Evolutionary conservation across 2,329 filamentous ascomycete genomes (phyloP).

Genomic region (Ceratocystis variospora): DNA sequence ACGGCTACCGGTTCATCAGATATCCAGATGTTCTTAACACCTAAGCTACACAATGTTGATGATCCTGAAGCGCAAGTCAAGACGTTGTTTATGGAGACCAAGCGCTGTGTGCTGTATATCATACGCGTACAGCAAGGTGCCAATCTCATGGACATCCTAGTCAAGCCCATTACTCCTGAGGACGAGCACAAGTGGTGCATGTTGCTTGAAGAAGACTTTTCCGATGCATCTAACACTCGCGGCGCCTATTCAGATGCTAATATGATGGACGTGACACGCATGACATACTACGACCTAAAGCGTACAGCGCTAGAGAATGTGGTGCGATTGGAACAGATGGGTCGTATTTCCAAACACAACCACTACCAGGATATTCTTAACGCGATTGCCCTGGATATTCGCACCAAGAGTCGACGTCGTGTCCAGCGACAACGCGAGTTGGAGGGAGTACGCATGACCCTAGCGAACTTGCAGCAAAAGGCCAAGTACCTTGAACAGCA

Average conservation of each 20-base stretch:
- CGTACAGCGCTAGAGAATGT: slow-evolving; percentile 88
- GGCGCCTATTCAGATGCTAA: slow-evolving; percentile 84
- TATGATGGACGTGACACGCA: slow-evolving; percentile 75
- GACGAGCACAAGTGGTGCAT: slow-evolving; percentile 81
- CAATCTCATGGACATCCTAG: slow-evolving; percentile 88
- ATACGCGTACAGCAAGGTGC: slow-evolving; percentile 87
- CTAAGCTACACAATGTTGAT: slow-evolving; percentile 77
- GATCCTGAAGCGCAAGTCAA: slow-evolving; percentile 90
- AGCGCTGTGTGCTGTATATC: slow-evolving; percentile 92
- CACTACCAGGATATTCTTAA: slow-evolving; percentile 97
- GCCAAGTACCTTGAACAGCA: slow-evolving; percentile 88
- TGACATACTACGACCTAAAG: slow-evolving; percentile 87
- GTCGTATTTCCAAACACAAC: slow-evolving; percentile 79
- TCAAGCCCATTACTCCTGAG: slow-evolving; percentile 73
- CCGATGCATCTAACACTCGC: slow-evolving; percentile 42
- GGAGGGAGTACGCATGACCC: slow-evolving; percentile 65
- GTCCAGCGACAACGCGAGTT: slow-evolving; percentile 85
- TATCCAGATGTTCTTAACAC: slow-evolving; percentile 79
- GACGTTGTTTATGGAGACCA: slow-evolving; percentile 93
- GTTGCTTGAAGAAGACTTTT: slow-evolving; percentile 70
- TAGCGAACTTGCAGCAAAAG: slow-evolving; percentile 67
- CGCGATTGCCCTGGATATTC: slow-evolving; percentile 89
- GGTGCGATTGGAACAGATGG: slow-evolving; percentile 71
- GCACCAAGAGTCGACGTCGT: slow-evolving; percentile 85
- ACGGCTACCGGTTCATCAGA: slow-evolving; percentile 73